phyloP scores from a whole-genome alignment of 768 basidiomycete species.

The Russula vinacea region DNA sequence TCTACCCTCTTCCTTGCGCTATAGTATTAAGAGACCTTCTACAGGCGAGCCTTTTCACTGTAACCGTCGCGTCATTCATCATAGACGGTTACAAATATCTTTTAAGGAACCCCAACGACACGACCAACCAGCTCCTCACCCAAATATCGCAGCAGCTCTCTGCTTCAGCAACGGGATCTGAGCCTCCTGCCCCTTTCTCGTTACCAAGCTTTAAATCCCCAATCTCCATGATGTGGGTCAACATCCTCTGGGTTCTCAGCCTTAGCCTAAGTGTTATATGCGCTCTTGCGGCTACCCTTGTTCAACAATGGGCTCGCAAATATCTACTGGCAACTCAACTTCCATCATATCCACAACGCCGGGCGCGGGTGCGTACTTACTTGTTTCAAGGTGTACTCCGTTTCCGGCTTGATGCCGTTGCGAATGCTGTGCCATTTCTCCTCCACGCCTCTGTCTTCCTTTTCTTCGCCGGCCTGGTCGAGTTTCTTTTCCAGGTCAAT shows the following conservation, averaged over 20 bases:
- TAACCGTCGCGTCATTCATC: conserved; percentile 9
- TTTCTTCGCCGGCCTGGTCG: conserved; percentile 15
- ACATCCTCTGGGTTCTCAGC: conserved; percentile 17
- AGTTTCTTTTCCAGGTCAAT: conserved; percentile 11
- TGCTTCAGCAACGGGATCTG: neutral
- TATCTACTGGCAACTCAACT: conserved; percentile 13
- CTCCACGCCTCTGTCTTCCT: conserved; percentile 15
- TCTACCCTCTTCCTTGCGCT: neutral
- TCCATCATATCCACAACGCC: conserved; percentile 6
- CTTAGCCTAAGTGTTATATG: neutral
- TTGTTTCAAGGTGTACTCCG: conserved; percentile 8
- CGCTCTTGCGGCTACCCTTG: conserved; percentile 12
- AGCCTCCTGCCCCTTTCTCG: conserved; percentile 8
- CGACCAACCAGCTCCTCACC: conserved; percentile 15
- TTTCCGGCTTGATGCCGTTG: conserved; percentile 7
- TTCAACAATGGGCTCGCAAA: conserved; percentile 19
- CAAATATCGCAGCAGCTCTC: conserved; percentile 21
- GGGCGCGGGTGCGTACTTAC: conserved; percentile 2
- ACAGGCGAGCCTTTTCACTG: conserved; percentile 19
- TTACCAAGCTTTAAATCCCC: conserved; percentile 4
- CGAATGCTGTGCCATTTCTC: conserved; percentile 5
- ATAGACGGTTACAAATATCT: conserved; percentile 6
- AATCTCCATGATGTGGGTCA: neutral
- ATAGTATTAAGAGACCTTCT: neutral
- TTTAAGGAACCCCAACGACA: neutral